Base-by-base conservation (phyloP, 1,139 yeast species). In the Saccharomycopsis hybrid region DNA sequence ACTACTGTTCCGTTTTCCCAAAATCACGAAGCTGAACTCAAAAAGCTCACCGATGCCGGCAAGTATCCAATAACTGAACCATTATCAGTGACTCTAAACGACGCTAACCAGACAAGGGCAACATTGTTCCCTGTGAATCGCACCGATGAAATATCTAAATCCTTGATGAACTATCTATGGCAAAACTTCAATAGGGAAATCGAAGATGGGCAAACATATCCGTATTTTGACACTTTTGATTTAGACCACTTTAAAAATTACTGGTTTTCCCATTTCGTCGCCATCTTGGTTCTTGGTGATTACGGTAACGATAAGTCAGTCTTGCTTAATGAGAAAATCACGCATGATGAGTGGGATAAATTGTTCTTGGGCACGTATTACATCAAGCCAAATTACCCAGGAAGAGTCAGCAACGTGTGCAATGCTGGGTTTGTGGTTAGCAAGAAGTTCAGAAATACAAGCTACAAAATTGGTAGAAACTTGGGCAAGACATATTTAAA, bases 201-300 rank as follows among this genome's bases (percentile, higher is more conserved):
- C 42, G 89, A 82, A 54, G 70, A 82, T 8, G 97, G 97, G 5
- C 84, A 82, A 53, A 85, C 96, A 0, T 82, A 79, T 59, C 90
- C 97, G 1, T 78, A 85, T 58, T 75, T 80, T 53, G 84, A 86
- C 52, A 73, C 77, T 1, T 67, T 86, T 36, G 75, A 80, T 38
- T 67, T 77, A 37, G 82, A 83, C 46, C 82, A 82, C 53, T 92
- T 87, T 65, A 77, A 74, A 54, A 74, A 77, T 55, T 85, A 83
- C 63, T 90, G 97, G 97, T 88, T 89, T 61, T 82, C 84, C 7
- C 76, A 87, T n/a, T 85, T 87, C 65, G 85, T 85, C 2, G 95
- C 65, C 2, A 55, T 74, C 4, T 57, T 71, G 41, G 56, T 72
- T n/a, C 56, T 59, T 24, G 73, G 72, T 13, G 60, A 58, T n/a